Conservation (phyloP, 2,329 filamentous ascomycete species). For the Pezicula neosporulosa region DNA sequence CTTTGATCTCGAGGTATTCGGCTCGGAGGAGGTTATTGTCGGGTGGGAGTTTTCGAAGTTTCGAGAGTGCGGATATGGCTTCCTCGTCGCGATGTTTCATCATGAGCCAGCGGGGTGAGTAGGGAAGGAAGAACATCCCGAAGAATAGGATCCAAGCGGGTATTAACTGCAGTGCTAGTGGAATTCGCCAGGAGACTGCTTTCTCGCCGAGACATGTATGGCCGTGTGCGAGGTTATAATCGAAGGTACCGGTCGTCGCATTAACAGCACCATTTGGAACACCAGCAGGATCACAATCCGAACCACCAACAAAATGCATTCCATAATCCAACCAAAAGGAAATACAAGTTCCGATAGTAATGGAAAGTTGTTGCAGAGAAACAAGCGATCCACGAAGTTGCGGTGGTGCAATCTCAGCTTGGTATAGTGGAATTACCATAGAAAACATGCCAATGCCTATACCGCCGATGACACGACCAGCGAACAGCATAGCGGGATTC, state of each 20-base stretch:
- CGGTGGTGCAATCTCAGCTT: conserved; percentile 43
- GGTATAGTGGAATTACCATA: conserved; percentile 36
- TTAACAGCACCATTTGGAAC: conserved; percentile 9
- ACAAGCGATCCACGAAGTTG: conserved; percentile 61
- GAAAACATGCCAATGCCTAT: conserved; percentile 44
- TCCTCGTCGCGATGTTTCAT: conserved; percentile 28
- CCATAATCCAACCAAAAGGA: conserved; percentile 41
- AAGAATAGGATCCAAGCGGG: conserved; percentile 13
- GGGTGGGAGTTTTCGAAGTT: conserved; percentile 17
- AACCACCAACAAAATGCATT: conserved; percentile 42
- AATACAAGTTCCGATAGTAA: conserved; percentile 48
- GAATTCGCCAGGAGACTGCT: conserved; percentile 28
- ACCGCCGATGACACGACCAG: conserved; percentile 42
- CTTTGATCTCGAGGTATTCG: conserved; percentile 28
- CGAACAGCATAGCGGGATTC: conserved; percentile 47
- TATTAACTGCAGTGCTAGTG: conserved; percentile 16
- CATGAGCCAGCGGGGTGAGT: conserved; percentile 26
- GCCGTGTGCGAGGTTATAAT: conserved; percentile 11
- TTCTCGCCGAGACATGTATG: conserved; percentile 17
- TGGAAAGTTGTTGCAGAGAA: conserved; percentile 58
- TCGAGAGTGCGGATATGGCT: conserved; percentile 16
- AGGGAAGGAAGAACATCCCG: conserved; percentile 12
- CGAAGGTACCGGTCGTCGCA: conserved; percentile 10
- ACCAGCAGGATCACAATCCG: conserved; percentile 24
- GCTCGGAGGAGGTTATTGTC: conserved; percentile 19